Evolutionary conservation across 2,329 filamentous ascomycete genomes (phyloP).

Genomic region (Aspergillus amoenus): DNA sequence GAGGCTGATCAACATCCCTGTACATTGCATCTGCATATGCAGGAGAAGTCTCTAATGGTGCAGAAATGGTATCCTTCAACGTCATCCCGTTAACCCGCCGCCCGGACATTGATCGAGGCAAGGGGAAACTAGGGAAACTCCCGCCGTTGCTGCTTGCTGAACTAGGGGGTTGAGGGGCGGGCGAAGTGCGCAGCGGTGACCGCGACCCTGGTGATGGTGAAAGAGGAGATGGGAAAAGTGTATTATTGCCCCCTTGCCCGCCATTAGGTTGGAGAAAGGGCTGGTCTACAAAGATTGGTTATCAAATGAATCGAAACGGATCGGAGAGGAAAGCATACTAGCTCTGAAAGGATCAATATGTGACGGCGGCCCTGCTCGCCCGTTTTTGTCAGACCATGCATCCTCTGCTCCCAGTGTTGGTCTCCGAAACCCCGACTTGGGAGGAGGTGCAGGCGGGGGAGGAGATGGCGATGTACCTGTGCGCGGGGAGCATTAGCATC

Average conservation of each 20-base stretch:
- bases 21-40: constrained; percentile 11
- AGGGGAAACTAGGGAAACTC: constrained; percentile 56
- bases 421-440: constrained; percentile 27
- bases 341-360: constrained; percentile 58
- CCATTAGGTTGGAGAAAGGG: constrained; percentile 55
- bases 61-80: constrained; percentile 20
- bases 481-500: constrained; percentile 6
- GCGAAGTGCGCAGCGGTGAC: constrained; percentile 43
- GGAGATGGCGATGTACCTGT: constrained; percentile 15
- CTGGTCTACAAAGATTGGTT: constrained; percentile 31
- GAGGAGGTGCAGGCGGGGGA: constrained; percentile 25
- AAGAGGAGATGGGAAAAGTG: constrained; percentile 63
- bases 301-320: not conserved
- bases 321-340: constrained; percentile 49
- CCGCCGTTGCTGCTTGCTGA: constrained; percentile 45
- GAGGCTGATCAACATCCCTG: not conserved
- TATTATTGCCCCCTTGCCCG: constrained; percentile 58
- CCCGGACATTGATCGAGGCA: constrained; percentile 34
- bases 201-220: constrained; percentile 52
- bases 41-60: constrained; percentile 20
- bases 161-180: constrained; percentile 47
- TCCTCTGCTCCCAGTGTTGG: constrained; percentile 23
- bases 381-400: constrained; percentile 35
- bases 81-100: constrained; percentile 24
- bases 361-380: constrained; percentile 51